Base-by-base conservation (phyloP, 2,329 filamentous ascomycete genomes). In the Metarhizium anisopliae region DNA sequence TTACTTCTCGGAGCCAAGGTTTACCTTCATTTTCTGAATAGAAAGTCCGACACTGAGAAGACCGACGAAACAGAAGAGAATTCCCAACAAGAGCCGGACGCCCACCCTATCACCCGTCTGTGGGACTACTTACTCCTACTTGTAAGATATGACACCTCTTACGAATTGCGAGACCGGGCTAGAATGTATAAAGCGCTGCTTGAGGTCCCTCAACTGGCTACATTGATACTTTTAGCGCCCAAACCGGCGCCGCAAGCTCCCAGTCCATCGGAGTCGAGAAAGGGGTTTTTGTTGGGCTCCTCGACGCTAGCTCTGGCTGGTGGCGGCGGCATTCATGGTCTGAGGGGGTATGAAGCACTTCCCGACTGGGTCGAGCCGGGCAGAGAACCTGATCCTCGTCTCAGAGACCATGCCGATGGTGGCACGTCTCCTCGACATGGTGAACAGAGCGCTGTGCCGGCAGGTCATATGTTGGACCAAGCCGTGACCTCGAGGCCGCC, bases 1-100 rank as follows among this genome's bases (percentile, higher is more conserved):
- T 80, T 99, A 16, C 78, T 99, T 1, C 79, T 99, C 3, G 94
- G 89, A 6, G 93, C 94, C n/a, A 97, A 97, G 67, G 91, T 97
- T 2, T 97, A 97, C 67, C 79, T 97, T 16, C 90, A 97, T 64
- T 84, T 95, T 66, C 72, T 97, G 43, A 90, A 90, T 65, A 79
- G 82, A 58, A 78, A 82, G 65, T 74, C 76, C 60, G 72, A 80
- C 62, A 59, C 61, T 7, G 68, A 70, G 42, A 68, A 70, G 52
- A 70, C 71, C 29, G 64, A 68, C 4, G 66, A 66, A 7, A 63
- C 66, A 7, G 72, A 70, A 8, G 65, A 69, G 4, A 64, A 69
- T 50, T 47, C 63, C 1, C 59, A 64, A 0, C 56, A 68, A 20
- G 70, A 72, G 11, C 59, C 66, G 1, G 66, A 73, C 51, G 60